Base-by-base conservation (phyloP, 345 rosid genomes). In the Physaria fendleri region DNA sequence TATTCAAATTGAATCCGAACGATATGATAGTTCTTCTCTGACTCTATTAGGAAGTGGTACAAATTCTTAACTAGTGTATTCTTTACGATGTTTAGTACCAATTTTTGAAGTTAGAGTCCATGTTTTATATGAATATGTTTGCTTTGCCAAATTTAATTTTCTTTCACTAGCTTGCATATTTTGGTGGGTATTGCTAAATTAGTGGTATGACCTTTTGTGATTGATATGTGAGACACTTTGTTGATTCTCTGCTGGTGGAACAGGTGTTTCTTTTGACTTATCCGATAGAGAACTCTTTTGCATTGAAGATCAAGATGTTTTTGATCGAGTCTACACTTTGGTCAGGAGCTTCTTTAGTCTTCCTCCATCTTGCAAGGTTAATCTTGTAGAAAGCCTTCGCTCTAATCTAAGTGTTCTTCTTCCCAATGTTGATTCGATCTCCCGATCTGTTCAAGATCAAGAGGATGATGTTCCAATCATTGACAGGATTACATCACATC, bases 361-460 rank as follows among this genome's bases (percentile, higher is more conserved):
- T 45, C 63, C 70, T 6, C 71, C 85, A 14, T 47, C 84, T 56
- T 83, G 80, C 69, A 89, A 93, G 60, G 73, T 75, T 68, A 82
- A 77, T 65, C 77, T 85, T 34, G 81, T 83, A 0, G 99, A 93
- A 74, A 85, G 87, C 62, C 87, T 93, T 3, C 75, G 99, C 21
- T 89, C 97, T 53, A 93, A 93, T 57, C 74, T 93, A 34, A 85
- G 90, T 48, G 97, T 93, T 67, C 94, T 93, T 50, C 95, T 93
- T 34, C 99, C 97, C 5, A 93, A 84, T 64, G 82, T 93, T 0
- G 99, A 89, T 78, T 82, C 87, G 0, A 85, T 89, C 8, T 79
- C 88, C 0, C 75, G 98, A 15, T 62, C 64, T 38, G 73, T 75
- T 13, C 85, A 71, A 40, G 78, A 53, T 24, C 84, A 80, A 59